Evolutionary conservation across 2,329 filamentous ascomycete genomes (phyloP).

Genomic region (Neofusicoccum umdonicola): DNA sequence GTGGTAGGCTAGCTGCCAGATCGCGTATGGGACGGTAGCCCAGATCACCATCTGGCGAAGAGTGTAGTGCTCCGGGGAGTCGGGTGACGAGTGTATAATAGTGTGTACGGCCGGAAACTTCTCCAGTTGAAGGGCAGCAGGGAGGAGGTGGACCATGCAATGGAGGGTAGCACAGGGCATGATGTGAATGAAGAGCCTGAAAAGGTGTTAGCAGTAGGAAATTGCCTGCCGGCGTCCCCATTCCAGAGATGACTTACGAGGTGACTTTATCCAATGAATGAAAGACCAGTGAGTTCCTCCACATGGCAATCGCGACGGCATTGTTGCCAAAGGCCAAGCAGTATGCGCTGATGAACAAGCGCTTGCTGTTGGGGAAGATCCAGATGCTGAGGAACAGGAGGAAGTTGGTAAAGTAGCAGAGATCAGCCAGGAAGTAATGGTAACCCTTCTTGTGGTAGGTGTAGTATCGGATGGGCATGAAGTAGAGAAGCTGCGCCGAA

Average conservation of each 20-base stretch:
- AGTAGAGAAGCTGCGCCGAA: conserved; percentile 80
- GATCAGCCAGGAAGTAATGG: conserved; percentile 83
- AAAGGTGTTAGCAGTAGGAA: not conserved
- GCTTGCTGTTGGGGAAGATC: conserved; percentile 86
- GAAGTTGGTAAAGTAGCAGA: conserved; percentile 98
- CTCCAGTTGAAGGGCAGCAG: conserved; percentile 61
- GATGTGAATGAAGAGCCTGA: conserved; percentile 93
- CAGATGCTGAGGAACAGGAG: conserved; percentile 79
- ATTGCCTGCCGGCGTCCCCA: not conserved
- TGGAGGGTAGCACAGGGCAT: conserved; percentile 96
- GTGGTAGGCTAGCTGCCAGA: conserved; percentile 94
- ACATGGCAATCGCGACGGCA: conserved; percentile 96
- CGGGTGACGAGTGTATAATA: conserved; percentile 67
- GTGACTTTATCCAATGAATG: conserved; percentile 98
- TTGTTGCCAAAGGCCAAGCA: conserved; percentile 96
- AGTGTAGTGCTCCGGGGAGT: conserved; percentile 76
- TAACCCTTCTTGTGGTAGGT: conserved; percentile 89
- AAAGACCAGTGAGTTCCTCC: conserved; percentile 97
- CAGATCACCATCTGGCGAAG: conserved; percentile 85
- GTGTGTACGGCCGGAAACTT: conserved; percentile 83
- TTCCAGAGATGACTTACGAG: conserved; percentile 50
- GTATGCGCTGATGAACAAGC: conserved; percentile 87
- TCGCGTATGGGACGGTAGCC: conserved; percentile 86
- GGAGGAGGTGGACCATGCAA: conserved; percentile 81
- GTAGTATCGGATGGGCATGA: conserved; percentile 94